Conservation (phyloP, 352 stramenopile genomes). For the Plasmopara muralis region DNA sequence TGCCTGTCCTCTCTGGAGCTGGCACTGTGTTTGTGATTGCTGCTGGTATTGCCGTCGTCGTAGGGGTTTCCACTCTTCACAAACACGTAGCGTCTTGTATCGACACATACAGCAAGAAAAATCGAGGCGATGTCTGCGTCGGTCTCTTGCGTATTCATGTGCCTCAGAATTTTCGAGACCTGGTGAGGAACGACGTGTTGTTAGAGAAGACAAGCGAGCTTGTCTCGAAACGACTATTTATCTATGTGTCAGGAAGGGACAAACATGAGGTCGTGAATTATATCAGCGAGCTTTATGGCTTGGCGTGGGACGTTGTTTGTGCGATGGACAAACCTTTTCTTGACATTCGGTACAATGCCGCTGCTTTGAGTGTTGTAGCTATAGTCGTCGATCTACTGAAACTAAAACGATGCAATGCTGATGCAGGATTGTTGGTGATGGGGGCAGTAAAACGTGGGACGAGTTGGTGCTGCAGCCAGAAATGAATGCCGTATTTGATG, state of each 20-base stretch:
- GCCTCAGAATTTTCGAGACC: slow-evolving; percentile 48
- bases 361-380: too few species aligned
- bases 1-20: slow-evolving; percentile 24
- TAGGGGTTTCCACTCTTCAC: slow-evolving; percentile 33
- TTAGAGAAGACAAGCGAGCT: slow-evolving; percentile 49
- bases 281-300: slow-evolving; percentile 66
- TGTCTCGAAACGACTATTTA: slow-evolving; percentile 40
- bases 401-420: neutral
- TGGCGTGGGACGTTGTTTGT: slow-evolving; percentile 66
- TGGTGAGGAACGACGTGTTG: slow-evolving; percentile 73
- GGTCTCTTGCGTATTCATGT: slow-evolving; percentile 49
- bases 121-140: slow-evolving; percentile 26
- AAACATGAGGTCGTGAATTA: slow-evolving; percentile 68
- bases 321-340: slow-evolving; percentile 46
- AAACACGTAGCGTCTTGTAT: slow-evolving; percentile 18
- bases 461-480: slow-evolving; percentile 57
- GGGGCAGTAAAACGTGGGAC: slow-evolving; percentile 42
- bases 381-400: neutral
- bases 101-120: slow-evolving; percentile 2
- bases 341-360: slow-evolving; percentile 39
- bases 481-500: slow-evolving; percentile 59
- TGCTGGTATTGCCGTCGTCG: slow-evolving; percentile 33
- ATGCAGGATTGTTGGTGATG: slow-evolving; percentile 37
- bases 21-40: slow-evolving; percentile 36
- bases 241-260: slow-evolving; percentile 55